Percentiles rank a stretch among this genome's conserved stretches.
phyloP scores from a whole-genome alignment of 805 yeast genomes.

The Myxozyma geophila region DNA sequence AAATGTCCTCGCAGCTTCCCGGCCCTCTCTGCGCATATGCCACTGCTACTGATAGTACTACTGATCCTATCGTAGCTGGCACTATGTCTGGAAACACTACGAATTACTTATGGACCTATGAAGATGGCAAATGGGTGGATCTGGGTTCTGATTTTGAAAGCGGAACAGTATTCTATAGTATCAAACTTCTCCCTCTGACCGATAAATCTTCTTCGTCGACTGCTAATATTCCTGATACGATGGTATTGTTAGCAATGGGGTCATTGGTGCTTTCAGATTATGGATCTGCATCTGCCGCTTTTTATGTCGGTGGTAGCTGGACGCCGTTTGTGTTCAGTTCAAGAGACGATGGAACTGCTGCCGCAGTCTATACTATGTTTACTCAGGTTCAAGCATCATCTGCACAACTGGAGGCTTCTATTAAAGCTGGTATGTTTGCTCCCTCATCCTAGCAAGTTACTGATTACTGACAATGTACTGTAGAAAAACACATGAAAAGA shows the following conservation, averaged over 20 bases:
- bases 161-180: conserved; percentile 52
- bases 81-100: conserved; percentile 50
- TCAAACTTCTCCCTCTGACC: conserved; percentile 51
- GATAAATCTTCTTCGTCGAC: conserved; percentile 38
- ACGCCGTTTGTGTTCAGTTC: conserved; percentile 61
- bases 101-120: conserved; percentile 44
- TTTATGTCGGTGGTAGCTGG: conserved; percentile 71
- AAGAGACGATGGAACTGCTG: conserved; percentile 39
- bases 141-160: conserved; percentile 38
- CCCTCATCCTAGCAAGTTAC: neutral
- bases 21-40: conserved; percentile 42
- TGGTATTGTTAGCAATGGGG: conserved; percentile 65
- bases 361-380: conserved; percentile 42
- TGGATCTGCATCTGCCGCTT: conserved; percentile 65
- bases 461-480: neutral
- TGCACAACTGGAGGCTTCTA: conserved; percentile 15
- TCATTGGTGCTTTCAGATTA: conserved; percentile 51
- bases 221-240: conserved; percentile 48
- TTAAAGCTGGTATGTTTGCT: neutral
- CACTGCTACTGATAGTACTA: conserved; percentile 46
- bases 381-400: conserved; percentile 40
- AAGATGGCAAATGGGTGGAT: conserved; percentile 35
- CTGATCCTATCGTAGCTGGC: conserved; percentile 53
- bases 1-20: conserved; percentile 36
- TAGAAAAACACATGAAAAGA: conserved; percentile 46